phyloP scores from a whole-genome alignment of 306 rosid species.

The Mimosa pudica region DNA sequence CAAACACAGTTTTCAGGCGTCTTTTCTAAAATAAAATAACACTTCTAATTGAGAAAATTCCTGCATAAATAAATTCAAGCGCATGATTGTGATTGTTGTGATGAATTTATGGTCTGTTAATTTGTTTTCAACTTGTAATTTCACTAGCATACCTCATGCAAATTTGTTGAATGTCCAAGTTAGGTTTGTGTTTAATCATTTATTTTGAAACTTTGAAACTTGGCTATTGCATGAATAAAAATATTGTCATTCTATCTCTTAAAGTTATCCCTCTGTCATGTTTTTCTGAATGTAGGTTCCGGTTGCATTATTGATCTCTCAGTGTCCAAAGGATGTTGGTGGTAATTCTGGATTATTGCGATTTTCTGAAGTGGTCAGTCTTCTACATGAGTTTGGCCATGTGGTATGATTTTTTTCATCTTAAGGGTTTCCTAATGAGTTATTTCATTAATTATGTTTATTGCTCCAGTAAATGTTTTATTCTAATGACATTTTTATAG shows the following conservation, averaged over 20 bases:
- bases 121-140: conserved; percentile 24
- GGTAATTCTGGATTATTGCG: conserved; percentile 69
- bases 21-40: background rate
- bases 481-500: background rate
- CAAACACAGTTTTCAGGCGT: background rate
- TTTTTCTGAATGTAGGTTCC: conserved; percentile 64
- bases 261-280: background rate
- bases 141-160: conserved; percentile 3
- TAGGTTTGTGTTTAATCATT: background rate
- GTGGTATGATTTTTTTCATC: conserved; percentile 71
- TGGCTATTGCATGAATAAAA: conserved; percentile 18
- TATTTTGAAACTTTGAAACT: background rate
- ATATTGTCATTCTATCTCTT: background rate
- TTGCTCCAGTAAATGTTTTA: conserved; percentile 4
- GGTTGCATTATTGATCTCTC: conserved; percentile 73
- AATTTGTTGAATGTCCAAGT: background rate
- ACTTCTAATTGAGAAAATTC: conserved; percentile 12
- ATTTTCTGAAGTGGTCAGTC: conserved; percentile 89
- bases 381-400: conserved; percentile 96
- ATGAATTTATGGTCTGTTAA: conserved; percentile 12
- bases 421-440: conserved; percentile 31
- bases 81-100: background rate
- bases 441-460: conserved; percentile 7
- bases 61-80: conserved; percentile 5
- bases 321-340: conserved; percentile 61